These are phyloP conservation scores for Cyberlindnera xishuangbannaensis DNA, from an alignment of 805 yeast species.

Conservation along the genomic window DNA sequence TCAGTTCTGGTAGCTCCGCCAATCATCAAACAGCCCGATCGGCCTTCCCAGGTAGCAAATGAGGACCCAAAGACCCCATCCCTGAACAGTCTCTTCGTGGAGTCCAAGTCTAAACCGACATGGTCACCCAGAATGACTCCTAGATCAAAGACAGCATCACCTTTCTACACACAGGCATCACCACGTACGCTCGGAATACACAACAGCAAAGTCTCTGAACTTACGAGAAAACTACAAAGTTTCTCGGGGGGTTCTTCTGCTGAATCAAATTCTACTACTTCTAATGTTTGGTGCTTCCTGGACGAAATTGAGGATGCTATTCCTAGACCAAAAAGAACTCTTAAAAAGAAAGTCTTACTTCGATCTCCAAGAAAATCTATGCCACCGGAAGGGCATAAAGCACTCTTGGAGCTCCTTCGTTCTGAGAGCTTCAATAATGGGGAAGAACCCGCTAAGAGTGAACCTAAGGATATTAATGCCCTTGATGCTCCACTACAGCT, in stretches of 20 bases:
- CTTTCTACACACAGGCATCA: not conserved
- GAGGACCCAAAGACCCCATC: no score
- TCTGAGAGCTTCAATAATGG: not conserved
- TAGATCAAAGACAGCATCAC: constrained; percentile 1
- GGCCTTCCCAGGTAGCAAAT: no score
- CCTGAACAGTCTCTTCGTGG: constrained; percentile 20
- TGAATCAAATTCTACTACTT: not conserved
- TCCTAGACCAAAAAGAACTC: constrained; percentile 1
- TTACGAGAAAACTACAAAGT: constrained; percentile 2
- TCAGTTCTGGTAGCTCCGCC: no score
- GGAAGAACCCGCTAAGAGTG: not conserved
- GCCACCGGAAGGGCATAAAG: no score
- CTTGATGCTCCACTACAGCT: not conserved
- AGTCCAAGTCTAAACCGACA: constrained; percentile 20
- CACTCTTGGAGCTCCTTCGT: constrained; percentile 13
- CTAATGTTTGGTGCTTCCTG: constrained; percentile 8
- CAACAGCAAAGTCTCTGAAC: constrained; percentile 1
- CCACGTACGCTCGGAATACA: not conserved
- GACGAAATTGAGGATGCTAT: constrained; percentile 5
- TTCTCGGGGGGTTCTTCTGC: no score
- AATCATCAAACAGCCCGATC: no score
- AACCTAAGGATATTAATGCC: not conserved
- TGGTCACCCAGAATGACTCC: constrained; percentile 19
- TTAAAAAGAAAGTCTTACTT: constrained; percentile 5
- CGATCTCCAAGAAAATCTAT: constrained; percentile 9